Evolutionary conservation across 768 basidiomycete genomes (phyloP), one percentile per base, ranked within the genome.

Genomic region (Amanita rimosa): DNA sequence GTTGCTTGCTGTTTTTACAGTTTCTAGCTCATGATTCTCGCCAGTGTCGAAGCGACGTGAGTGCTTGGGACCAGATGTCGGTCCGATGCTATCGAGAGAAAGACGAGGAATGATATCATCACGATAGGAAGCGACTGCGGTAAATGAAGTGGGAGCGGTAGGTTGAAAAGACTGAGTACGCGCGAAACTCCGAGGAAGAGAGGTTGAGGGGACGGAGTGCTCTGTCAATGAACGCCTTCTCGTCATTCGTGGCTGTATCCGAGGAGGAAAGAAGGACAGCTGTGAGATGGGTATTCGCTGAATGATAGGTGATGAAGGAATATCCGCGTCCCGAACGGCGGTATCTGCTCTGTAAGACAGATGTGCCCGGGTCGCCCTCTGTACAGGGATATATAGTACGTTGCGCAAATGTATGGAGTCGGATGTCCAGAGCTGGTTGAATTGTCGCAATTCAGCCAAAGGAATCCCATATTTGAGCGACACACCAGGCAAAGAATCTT

Each of bases 351-450:
- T n/a, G n/a, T n/a, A n/a, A 10, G 6, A 31, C 8, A 26, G 35
- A 39, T 45, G 29, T 16, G 55, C 49, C 19, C 73, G 73, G 26
- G 72, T 67, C 19, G 78, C 71, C 53, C 72, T 71, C 44, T 83
- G 78, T 31, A 83, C 58, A 0, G 94, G 92, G 49, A 98, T 83
- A 57, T 86, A 82, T 31, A 96, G 77, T 5, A 79, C 71, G 40
- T 81, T 80, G 24, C 94, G 85, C 29, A 93, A 75, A 65, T 95
- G 90, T 40, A 99, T 86, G 1, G 90, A 76, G 61, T 98, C 96
- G 6, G 88, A 85, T 5, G 90, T 63, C 96, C 96, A 99, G 6
- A 99, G 70, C 54, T 93, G 89, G 63, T 99, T 99, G 42, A 83
- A 82, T 55, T 81, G 74, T 42, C 94, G 83, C 10, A 99, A 74